These are phyloP conservation scores for Pythium oligandrum DNA, from an alignment of 352 stramenopile species.

Conservation along the genomic window DNA sequence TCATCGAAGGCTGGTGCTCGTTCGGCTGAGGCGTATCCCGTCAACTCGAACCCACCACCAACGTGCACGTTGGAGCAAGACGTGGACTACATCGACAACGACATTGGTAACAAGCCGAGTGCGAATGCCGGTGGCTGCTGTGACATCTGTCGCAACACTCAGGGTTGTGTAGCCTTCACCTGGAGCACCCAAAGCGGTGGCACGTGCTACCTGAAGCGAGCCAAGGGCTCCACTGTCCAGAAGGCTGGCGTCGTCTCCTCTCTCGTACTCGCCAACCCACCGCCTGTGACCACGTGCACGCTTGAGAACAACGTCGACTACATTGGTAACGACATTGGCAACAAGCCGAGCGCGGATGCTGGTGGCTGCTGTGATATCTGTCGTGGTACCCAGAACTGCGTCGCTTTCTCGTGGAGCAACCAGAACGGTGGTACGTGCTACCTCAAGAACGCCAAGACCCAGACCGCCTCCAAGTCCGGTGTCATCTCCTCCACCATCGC, in stretches of 20 bases:
- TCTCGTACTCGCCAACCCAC: neutral
- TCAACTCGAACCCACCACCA: no score
- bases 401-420: slow-evolving; percentile 6
- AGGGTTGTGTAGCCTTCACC: slow-evolving; percentile 14
- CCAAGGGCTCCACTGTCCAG: neutral
- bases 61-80: no score
- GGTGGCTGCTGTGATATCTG: slow-evolving; percentile 12
- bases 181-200: slow-evolving; percentile 12
- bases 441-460: slow-evolving; percentile 17
- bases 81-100: no score
- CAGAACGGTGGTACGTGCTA: slow-evolving; percentile 17
- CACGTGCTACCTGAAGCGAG: slow-evolving; percentile 20
- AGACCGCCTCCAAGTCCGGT: slow-evolving; percentile 1
- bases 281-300: neutral
- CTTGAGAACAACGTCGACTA: slow-evolving; percentile 2
- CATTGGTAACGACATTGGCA: slow-evolving; percentile 1
- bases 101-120: neutral
- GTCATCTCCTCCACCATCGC: neutral
- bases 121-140: slow-evolving; percentile 7
- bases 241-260: slow-evolving; percentile 5
- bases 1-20: no score
- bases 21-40: no score
- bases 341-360: neutral
- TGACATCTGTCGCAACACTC: neutral
- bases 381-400: neutral